Evolutionary conservation across 768 basidiomycete species (phyloP).

Genomic region (Rhizopogon salebrosus): DNA sequence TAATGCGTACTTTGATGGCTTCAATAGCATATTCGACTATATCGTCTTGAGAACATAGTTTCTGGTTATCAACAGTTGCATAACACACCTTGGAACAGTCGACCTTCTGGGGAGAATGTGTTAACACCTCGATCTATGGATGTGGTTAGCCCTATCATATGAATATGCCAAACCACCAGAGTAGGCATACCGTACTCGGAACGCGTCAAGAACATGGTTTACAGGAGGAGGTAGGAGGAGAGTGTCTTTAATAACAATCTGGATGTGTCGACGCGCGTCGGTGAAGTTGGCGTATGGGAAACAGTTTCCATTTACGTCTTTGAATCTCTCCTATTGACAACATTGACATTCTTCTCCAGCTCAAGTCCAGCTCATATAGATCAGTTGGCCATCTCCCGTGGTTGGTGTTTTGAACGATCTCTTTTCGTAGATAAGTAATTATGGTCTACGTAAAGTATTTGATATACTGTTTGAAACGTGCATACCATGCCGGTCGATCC

Average conservation of each 20-base stretch:
- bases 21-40: slow-evolving; percentile 99
- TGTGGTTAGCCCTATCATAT: slow-evolving; percentile 1
- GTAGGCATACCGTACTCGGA: slow-evolving; percentile 77
- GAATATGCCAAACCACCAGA: neutral
- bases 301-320: slow-evolving; percentile 17
- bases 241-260: slow-evolving; percentile 25
- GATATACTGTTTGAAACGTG: too few species aligned
- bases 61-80: neutral
- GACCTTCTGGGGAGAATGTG: slow-evolving; percentile 98
- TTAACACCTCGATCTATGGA: slow-evolving; percentile 88
- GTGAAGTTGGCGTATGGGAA: slow-evolving; percentile 20
- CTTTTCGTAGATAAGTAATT: too few species aligned
- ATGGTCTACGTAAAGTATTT: too few species aligned
- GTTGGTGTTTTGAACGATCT: too few species aligned
- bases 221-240: slow-evolving; percentile 3
- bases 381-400: too few species aligned
- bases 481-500: too few species aligned
- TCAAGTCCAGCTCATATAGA: too few species aligned
- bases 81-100: slow-evolving; percentile 88
- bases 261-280: slow-evolving; percentile 31
- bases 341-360: too few species aligned
- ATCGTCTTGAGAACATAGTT: slow-evolving; percentile 11
- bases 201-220: slow-evolving; percentile 83
- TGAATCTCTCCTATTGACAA: too few species aligned
- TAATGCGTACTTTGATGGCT: slow-evolving; percentile 80